Conservation (phyloP, 805 yeast species). For the Saccharomycopsis sp. region DNA sequence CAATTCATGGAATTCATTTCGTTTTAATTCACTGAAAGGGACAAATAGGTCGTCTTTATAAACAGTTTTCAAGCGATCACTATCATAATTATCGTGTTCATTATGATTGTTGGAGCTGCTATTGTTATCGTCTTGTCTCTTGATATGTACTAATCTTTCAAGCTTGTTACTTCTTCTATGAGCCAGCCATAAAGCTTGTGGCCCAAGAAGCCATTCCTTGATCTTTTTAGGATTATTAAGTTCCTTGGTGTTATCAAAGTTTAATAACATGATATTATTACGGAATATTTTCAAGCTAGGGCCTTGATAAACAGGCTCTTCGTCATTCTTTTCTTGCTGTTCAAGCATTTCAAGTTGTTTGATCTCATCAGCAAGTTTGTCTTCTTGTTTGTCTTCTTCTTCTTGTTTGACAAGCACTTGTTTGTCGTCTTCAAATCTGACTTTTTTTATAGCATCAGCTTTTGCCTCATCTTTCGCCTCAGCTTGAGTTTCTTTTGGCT, state of each 20-base stretch:
- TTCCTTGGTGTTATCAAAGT: slow-evolving; percentile 18
- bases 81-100: slow-evolving; percentile 1
- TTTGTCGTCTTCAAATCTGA: background rate
- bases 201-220: slow-evolving; percentile 50
- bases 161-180: slow-evolving; percentile 45
- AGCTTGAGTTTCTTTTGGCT: background rate
- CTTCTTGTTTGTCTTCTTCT: background rate
- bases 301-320: slow-evolving; percentile 46
- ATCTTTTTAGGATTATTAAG: slow-evolving; percentile 22
- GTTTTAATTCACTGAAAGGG: slow-evolving; percentile 20
- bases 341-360: background rate
- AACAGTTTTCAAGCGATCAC: background rate
- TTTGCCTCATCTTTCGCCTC: background rate
- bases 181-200: slow-evolving; percentile 46
- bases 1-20: slow-evolving; percentile 35
- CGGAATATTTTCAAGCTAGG: slow-evolving; percentile 58
- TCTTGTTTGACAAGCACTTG: too few species aligned
- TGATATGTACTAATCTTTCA: slow-evolving; percentile 43
- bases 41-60: slow-evolving; percentile 15
- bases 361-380: too few species aligned
- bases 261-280: slow-evolving; percentile 43
- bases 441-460: background rate
- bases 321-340: background rate
- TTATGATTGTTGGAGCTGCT: background rate
- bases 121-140: slow-evolving; percentile 23